Base-by-base conservation (phyloP, 768 basidiomycete species). In the Cytidiella melzeri region DNA sequence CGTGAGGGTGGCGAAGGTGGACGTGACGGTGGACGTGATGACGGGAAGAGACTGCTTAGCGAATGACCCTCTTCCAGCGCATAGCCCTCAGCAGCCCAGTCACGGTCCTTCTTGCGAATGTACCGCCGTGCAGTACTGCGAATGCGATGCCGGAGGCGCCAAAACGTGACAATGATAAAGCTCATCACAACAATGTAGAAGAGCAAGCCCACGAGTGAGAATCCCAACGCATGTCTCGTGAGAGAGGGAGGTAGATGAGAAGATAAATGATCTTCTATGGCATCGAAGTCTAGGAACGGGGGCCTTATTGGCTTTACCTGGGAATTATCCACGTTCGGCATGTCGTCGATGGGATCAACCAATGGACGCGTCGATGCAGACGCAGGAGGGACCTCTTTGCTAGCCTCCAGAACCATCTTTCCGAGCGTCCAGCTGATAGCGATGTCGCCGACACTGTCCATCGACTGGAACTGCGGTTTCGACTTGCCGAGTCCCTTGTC, bases 381-480 rank as follows among this genome's bases (percentile, higher is more conserved):
- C 38, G 73, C 67, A 5, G 75, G 63, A 3, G 79, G 77, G 5
- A 92, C 79, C 63, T 89, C 88, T 55, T 87, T 89, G 70, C 90
- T 92, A 23, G 96, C 96, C 67, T 98, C 95, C 23, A 97, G 76
- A 0, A 98, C 95, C 94, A 98, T 98, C 67, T 97, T 98, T 23
- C 96, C 96, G 27, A 98, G 74, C 3, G 96, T 97, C 96, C 96
- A 99, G 59, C 83, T 92, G 60, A 99, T 92, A 39, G 93, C 92
- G 34, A 95, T 91, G 60, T 88, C 90, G 28, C 83, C 85, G 25
- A 99, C 87, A n/a, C 82, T 79, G 64, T 97, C 92, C 68, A 94
- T 71, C 36, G 86, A 90, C 67, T 97, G 96, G 69, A 99, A 97
- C n/a, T 79, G 72, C 6, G 91, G 87, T 51, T 76, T 67, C n/a